phyloP scores from a whole-genome alignment of 371 early-diverging fungal genomes.

The Saksenaea vasiformis region DNA sequence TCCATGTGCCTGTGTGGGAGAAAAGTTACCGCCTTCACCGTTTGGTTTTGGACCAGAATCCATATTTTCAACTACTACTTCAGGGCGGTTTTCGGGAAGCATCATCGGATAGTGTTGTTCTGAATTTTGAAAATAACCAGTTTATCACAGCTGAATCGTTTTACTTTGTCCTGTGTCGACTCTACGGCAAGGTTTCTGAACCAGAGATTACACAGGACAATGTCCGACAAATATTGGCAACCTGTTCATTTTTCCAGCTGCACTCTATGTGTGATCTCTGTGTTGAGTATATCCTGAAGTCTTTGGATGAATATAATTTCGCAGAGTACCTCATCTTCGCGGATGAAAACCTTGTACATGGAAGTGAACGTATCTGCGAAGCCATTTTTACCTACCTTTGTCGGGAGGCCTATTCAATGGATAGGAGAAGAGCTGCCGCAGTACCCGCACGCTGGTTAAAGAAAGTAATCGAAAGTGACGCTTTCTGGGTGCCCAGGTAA shows the following conservation, averaged over 20 bases:
- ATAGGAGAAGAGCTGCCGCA: conserved; percentile 25
- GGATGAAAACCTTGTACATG: conserved; percentile 54
- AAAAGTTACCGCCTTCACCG: conserved; percentile 59
- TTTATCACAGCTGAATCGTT: conserved; percentile 60
- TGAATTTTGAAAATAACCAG: conserved; percentile 60
- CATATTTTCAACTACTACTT: conserved; percentile 54
- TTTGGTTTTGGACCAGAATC: conserved; percentile 57
- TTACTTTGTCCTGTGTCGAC: conserved; percentile 54
- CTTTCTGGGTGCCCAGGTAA: conserved; percentile 65
- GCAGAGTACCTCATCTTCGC: conserved; percentile 58
- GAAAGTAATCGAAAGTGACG: conserved; percentile 61
- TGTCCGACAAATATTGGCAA: conserved; percentile 52
- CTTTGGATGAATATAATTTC: conserved; percentile 47
- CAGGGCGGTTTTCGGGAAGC: conserved; percentile 59
- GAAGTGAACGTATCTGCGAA: conserved; percentile 58
- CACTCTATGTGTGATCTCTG: conserved; percentile 51
- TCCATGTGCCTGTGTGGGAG: conserved; percentile 50
- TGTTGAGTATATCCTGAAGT: conserved; percentile 53
- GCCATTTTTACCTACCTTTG: conserved; percentile 62
- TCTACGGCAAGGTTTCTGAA: conserved; percentile 47
- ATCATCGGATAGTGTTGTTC: conserved; percentile 30
- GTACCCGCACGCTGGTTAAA: conserved; percentile 60
- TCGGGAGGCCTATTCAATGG: conserved; percentile 56
- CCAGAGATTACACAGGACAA: conserved; percentile 37
- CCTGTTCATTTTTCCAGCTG: conserved; percentile 64